Base-by-base conservation (phyloP, 192 early-diverging fungal species). In the Piromyces sp. region DNA sequence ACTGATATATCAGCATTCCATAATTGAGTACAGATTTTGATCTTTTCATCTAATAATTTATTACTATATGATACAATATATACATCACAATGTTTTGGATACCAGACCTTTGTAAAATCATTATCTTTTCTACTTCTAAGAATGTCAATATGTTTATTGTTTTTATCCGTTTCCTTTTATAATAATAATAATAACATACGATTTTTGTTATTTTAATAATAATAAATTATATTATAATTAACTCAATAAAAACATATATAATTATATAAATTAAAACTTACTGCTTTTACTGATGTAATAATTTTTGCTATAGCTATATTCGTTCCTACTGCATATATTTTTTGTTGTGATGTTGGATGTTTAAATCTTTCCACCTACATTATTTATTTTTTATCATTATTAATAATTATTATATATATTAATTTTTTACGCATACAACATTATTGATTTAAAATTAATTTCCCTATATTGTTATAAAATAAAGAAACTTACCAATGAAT, bases 401-500 rank as follows among this genome's bases (percentile, higher is more conserved):
- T n/a, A n/a, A n/a, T n/a, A n/a, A n/a, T n/a, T n/a, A n/a, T n/a
- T n/a, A n/a, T n/a, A n/a, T n/a, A n/a, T n/a, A n/a, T n/a, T n/a
- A n/a, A n/a, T n/a, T n/a, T n/a, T n/a, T n/a, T n/a, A n/a, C n/a
- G n/a, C n/a, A n/a, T n/a, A n/a, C n/a, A n/a, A n/a, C n/a, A n/a
- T n/a, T n/a, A n/a, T n/a, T n/a, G n/a, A n/a, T n/a, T n/a, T n/a
- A n/a, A n/a, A n/a, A n/a, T n/a, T n/a, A n/a, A n/a, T n/a, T n/a
- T n/a, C n/a, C n/a, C n/a, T n/a, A n/a, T n/a, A n/a, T n/a, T n/a
- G n/a, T n/a, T n/a, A n/a, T n/a, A 40, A 16, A 40, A 16, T 40
- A 40, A 40, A 6, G 9, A 33, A 33, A n/a, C 26, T 68, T 30
- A 94, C 83, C 31, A 94, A 78, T 22, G 86, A 84, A 84, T 94